phyloP scores from a whole-genome alignment of 2,329 filamentous ascomycete genomes.

The Pseudogymnoascus sp. region DNA sequence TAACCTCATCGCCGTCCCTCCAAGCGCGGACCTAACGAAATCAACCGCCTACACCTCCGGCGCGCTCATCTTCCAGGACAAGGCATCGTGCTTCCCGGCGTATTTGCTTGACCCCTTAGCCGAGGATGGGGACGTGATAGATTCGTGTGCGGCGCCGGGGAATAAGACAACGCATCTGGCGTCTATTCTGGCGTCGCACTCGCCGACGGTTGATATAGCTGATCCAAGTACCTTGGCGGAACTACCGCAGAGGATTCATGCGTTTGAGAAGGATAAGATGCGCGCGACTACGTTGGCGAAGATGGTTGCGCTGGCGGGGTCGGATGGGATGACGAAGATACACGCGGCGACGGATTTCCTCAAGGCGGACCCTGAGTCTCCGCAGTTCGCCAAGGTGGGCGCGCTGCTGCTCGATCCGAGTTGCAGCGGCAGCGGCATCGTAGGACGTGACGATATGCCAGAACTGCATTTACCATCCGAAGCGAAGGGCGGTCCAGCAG shows the following conservation, averaged over 20 bases:
- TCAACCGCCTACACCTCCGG: slow-evolving; percentile 68
- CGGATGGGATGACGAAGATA: slow-evolving; percentile 57
- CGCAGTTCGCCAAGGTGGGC: slow-evolving; percentile 61
- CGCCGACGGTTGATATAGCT: slow-evolving; percentile 24
- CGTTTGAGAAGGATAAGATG: slow-evolving; percentile 68
- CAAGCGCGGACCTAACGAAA: slow-evolving; percentile 63
- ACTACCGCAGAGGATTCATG: slow-evolving; percentile 51
- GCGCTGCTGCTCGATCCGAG: slow-evolving; percentile 85
- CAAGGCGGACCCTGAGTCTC: slow-evolving; percentile 57
- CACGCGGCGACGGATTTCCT: slow-evolving; percentile 76
- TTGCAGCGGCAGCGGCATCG: slow-evolving; percentile 91
- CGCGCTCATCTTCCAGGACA: slow-evolving; percentile 85
- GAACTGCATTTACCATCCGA: slow-evolving; percentile 51
- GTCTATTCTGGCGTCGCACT: slow-evolving; percentile 51
- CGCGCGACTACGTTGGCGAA: slow-evolving; percentile 71
- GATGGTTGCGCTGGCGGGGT: slow-evolving; percentile 76
- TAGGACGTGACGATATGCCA: slow-evolving; percentile 76
- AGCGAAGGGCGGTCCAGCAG: slow-evolving; percentile 27
- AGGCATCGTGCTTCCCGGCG: slow-evolving; percentile 93
- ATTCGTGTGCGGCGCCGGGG: slow-evolving; percentile 88
- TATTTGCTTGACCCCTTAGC: slow-evolving; percentile 70
- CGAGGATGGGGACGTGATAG: slow-evolving; percentile 71
- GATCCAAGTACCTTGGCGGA: slow-evolving; percentile 27
- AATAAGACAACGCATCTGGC: slow-evolving; percentile 97
- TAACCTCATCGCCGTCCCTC: slow-evolving; percentile 71